Evolutionary conservation across 2,329 filamentous ascomycete species (phyloP).

Genomic region (Penicillium corylophilum): DNA sequence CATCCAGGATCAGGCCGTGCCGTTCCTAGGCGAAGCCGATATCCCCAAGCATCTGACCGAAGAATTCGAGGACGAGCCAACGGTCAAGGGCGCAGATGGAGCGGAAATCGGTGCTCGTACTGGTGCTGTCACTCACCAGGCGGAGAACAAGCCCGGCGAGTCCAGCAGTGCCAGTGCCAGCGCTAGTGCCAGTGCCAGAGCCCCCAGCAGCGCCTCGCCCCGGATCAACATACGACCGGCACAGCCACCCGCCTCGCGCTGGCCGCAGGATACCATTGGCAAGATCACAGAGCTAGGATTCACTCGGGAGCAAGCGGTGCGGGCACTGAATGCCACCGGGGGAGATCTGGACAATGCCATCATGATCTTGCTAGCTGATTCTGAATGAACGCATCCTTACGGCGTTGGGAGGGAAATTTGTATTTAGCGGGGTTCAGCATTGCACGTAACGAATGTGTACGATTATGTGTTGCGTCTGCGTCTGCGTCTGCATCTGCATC

Average conservation of each 20-base stretch:
- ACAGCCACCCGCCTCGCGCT: conserved; percentile 30
- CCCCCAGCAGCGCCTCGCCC: conserved; percentile 8
- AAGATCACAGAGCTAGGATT: conserved; percentile 78
- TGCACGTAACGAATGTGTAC: conserved; percentile 17
- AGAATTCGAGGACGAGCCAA: conserved; percentile 75
- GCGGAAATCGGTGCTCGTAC: conserved; percentile 81
- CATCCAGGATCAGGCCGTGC: conserved; percentile 83
- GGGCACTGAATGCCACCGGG: conserved; percentile 75
- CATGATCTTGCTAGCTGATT: conserved; percentile 62
- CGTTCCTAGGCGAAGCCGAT: conserved; percentile 88
- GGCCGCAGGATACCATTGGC: conserved; percentile 66
- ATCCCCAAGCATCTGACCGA: conserved; percentile 80
- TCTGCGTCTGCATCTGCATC: too few relatives aligned
- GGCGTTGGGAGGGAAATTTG: conserved; percentile 11
- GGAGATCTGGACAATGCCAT: conserved; percentile 90
- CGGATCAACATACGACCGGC: conserved; percentile 30
- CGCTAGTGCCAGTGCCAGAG: conserved; percentile 11
- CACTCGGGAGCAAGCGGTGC: conserved; percentile 70
- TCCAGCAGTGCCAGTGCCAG: conserved; percentile 10
- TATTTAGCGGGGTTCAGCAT: conserved; percentile 21
- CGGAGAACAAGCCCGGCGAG: conserved; percentile 12
- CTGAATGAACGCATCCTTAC: conserved; percentile 18
- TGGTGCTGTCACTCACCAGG: conserved; percentile 59
- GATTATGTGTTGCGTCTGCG: conserved; percentile 12
- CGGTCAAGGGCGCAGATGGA: conserved; percentile 80